Percentiles rank a stretch among this genome's conserved stretches.
Evolutionary conservation across 2,329 filamentous ascomycete species (phyloP).

Genomic region (Ophiostoma perfectum): DNA sequence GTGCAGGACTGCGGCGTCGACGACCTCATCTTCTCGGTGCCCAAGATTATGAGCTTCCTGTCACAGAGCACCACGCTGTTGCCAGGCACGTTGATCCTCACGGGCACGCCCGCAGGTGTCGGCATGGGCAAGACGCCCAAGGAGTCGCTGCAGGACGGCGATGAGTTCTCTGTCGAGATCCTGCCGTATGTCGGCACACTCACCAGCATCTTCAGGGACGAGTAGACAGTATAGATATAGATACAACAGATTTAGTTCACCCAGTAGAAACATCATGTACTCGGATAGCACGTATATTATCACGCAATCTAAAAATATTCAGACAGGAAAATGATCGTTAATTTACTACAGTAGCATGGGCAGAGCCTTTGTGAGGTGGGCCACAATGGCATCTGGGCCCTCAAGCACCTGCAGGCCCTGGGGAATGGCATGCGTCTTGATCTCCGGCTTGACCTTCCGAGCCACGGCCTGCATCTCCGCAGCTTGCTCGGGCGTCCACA

Average conservation of each 20-base stretch:
- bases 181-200: slow-evolving; percentile 41
- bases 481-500: slow-evolving; percentile 46
- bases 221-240: neutral
- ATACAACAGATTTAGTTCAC: neutral
- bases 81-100: slow-evolving; percentile 39
- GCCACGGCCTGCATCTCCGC: slow-evolving; percentile 42
- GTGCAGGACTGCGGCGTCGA: slow-evolving; percentile 22
- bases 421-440: slow-evolving; percentile 49
- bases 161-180: slow-evolving; percentile 42
- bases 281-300: too few species aligned
- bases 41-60: slow-evolving; percentile 40
- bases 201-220: slow-evolving; percentile 37
- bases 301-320: too few species aligned
- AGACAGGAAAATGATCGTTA: too few species aligned
- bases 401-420: slow-evolving; percentile 49
- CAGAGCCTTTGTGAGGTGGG: slow-evolving; percentile 43
- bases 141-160: slow-evolving; percentile 36
- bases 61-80: slow-evolving; percentile 42
- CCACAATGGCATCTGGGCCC: slow-evolving; percentile 52
- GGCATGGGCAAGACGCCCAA: slow-evolving; percentile 37
- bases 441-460: slow-evolving; percentile 39
- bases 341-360: neutral
- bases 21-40: slow-evolving; percentile 50
- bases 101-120: slow-evolving; percentile 41
- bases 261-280: neutral